Evolutionary conservation across 306 rosid species (phyloP).

Genomic region (Rubus parviflorus): DNA sequence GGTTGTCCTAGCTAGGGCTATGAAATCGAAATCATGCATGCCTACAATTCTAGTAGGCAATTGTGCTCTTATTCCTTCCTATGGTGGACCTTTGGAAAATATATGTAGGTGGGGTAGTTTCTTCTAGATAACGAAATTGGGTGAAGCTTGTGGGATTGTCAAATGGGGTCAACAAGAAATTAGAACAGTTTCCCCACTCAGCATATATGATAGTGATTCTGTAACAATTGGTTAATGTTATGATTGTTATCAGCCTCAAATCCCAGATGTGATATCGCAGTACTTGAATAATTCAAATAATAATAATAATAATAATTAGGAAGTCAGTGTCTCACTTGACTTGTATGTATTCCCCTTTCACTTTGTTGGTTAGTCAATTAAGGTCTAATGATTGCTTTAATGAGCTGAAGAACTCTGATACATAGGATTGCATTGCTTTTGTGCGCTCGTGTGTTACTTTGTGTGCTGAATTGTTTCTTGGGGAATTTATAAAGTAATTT

Average conservation of each 20-base stretch:
- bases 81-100: conserved; percentile 31
- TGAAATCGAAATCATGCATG: conserved; percentile 32
- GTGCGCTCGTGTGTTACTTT: no score
- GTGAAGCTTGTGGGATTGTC: conserved; percentile 31
- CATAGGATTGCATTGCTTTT: no score
- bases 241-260: background rate
- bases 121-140: conserved; percentile 31
- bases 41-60: conserved; percentile 44
- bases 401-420: no score
- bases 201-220: conserved; percentile 28
- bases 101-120: conserved; percentile 34
- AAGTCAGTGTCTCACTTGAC: background rate
- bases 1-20: conserved; percentile 19
- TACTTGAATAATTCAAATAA: background rate
- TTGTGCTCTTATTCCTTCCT: conserved; percentile 25
- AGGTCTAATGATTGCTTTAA: background rate
- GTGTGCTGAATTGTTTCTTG: no score
- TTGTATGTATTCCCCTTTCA: background rate
- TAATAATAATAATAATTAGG: background rate
- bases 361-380: background rate
- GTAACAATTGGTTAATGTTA: conserved; percentile 24
- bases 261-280: background rate
- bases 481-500: no score
- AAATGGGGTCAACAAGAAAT: conserved; percentile 29
- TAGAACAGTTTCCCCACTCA: conserved; percentile 45